Evolutionary conservation across 1,139 yeast species (phyloP).

Genomic region (Pichiaceae sp.): DNA sequence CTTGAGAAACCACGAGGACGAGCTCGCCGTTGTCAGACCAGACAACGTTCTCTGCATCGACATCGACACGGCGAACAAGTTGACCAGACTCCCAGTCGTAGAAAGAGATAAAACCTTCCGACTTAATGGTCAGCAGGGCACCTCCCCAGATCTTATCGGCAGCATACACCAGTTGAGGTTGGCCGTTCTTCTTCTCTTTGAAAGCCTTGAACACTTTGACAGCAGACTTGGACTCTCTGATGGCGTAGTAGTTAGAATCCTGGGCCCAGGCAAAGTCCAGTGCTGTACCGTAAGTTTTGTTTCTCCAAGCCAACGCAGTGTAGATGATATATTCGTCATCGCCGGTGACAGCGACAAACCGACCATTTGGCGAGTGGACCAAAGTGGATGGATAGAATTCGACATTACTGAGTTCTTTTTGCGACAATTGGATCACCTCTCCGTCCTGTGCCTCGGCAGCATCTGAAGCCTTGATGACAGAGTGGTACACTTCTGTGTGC

Average conservation of each 20-base stretch:
- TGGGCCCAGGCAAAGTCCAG: conserved; percentile 92
- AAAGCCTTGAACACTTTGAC: conserved; percentile 77
- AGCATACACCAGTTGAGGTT: conserved; percentile 60
- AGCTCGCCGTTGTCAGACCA: conserved; percentile 96
- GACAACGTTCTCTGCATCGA: conserved; percentile 69
- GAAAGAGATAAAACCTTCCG: conserved; percentile 75
- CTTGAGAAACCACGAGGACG: conserved; percentile 59
- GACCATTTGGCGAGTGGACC: conserved; percentile 92
- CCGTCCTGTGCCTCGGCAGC: conserved; percentile 64
- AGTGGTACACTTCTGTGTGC: conserved; percentile 81
- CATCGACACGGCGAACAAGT: conserved; percentile 77
- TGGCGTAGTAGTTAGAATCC: conserved; percentile 82
- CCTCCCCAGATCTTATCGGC: conserved; percentile 86
- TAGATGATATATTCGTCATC: conserved; percentile 96
- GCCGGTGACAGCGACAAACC: conserved; percentile 94
- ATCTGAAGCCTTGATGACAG: conserved; percentile 65
- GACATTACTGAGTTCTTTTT: conserved; percentile 84
- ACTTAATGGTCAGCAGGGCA: conserved; percentile 71
- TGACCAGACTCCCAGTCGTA: conserved; percentile 90
- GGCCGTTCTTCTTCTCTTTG: conserved; percentile 59
- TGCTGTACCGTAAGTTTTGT: conserved; percentile 86
- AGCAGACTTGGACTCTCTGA: conserved; percentile 58
- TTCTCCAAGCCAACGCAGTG: conserved; percentile 97
- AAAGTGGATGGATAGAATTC: conserved; percentile 87
- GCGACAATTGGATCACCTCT: conserved; percentile 63